These are phyloP conservation scores for Laburnicola sp. DNA, from an alignment of 2,329 filamentous ascomycete species.

Conservation along the genomic window DNA sequence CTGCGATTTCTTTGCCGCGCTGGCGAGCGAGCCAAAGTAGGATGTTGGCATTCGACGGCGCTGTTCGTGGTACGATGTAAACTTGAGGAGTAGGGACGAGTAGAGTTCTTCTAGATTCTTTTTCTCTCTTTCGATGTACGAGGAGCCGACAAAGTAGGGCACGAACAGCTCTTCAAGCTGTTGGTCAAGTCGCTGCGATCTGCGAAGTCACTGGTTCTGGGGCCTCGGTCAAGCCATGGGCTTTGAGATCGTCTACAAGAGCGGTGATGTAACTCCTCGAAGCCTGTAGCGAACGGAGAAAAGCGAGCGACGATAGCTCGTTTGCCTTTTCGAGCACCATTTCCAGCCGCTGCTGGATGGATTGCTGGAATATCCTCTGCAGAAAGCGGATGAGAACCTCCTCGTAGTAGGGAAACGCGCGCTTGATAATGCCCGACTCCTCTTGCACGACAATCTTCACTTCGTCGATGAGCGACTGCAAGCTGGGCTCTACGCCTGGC, in stretches of 20 bases:
- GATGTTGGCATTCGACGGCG: constrained; percentile 86
- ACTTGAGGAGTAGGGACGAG: constrained; percentile 92
- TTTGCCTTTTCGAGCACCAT: constrained; percentile 95
- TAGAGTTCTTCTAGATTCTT: constrained; percentile 77
- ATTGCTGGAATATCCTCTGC: constrained; percentile 96
- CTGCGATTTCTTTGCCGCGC: constrained; percentile 83
- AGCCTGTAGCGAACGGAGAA: constrained; percentile 85
- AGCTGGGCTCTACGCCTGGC: constrained; percentile 84
- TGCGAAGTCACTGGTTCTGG: constrained; percentile 88
- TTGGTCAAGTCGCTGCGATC: constrained; percentile 70
- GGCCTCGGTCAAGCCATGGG: constrained; percentile 92
- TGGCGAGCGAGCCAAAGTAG: constrained; percentile 93
- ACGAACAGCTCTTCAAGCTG: constrained; percentile 69
- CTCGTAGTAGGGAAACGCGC: constrained; percentile 94
- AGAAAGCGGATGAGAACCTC: constrained; percentile 91
- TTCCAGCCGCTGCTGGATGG: constrained; percentile 92
- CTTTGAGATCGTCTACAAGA: constrained; percentile 88
- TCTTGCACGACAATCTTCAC: constrained; percentile 95
- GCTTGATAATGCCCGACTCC: constrained; percentile 94
- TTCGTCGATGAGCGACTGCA: constrained; percentile 91
- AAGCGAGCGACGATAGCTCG: constrained; percentile 87
- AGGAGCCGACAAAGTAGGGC: constrained; percentile 66
- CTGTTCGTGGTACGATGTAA: constrained; percentile 88
- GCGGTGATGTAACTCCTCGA: constrained; percentile 85
- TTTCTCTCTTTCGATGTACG: constrained; percentile 68